These are phyloP conservation scores for Neonectria hederae DNA, from an alignment of 2,329 filamentous ascomycete genomes.

Conservation along the genomic window DNA sequence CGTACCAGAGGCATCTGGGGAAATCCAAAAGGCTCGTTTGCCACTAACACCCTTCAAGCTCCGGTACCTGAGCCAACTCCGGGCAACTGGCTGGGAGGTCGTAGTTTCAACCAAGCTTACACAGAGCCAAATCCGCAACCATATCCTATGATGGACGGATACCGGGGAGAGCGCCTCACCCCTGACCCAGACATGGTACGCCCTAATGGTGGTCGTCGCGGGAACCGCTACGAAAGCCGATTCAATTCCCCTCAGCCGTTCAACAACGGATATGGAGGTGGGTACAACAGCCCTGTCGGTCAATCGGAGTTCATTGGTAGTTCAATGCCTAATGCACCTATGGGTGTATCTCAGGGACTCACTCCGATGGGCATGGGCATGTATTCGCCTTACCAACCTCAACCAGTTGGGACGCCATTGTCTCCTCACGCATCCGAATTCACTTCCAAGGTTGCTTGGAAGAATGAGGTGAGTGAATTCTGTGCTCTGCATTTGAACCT, in stretches of 20 bases:
- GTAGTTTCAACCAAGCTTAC: conserved; percentile 51
- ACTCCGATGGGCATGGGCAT: conserved; percentile 52
- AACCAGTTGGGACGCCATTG: conserved; percentile 70
- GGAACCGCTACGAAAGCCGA: conserved; percentile 58
- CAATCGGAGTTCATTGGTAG: conserved; percentile 51
- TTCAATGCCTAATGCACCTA: conserved; percentile 46
- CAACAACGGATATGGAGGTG: conserved; percentile 48
- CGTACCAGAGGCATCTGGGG: conserved; percentile 67
- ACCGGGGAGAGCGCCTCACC: conserved; percentile 57
- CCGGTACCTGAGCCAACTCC: conserved; percentile 50
- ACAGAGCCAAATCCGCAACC: conserved; percentile 50
- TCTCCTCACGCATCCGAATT: conserved; percentile 81
- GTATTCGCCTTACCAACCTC: conserved; percentile 63
- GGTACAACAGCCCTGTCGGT: conserved; percentile 46
- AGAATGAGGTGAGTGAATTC: conserved; percentile 58
- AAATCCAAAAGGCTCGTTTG: conserved; percentile 55
- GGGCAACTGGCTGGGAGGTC: conserved; percentile 57
- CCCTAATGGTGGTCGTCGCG: conserved; percentile 54
- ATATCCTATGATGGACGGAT: conserved; percentile 52
- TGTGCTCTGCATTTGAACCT: neutral
- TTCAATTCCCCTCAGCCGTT: conserved; percentile 49
- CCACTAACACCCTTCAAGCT: conserved; percentile 46
- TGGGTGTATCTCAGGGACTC: conserved; percentile 48
- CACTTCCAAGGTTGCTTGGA: conserved; percentile 66
- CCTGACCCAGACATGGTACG: conserved; percentile 61